Evolutionary conservation across 176 grass and related monocot species (phyloP).

Genomic region (Triticum timopheevii): DNA sequence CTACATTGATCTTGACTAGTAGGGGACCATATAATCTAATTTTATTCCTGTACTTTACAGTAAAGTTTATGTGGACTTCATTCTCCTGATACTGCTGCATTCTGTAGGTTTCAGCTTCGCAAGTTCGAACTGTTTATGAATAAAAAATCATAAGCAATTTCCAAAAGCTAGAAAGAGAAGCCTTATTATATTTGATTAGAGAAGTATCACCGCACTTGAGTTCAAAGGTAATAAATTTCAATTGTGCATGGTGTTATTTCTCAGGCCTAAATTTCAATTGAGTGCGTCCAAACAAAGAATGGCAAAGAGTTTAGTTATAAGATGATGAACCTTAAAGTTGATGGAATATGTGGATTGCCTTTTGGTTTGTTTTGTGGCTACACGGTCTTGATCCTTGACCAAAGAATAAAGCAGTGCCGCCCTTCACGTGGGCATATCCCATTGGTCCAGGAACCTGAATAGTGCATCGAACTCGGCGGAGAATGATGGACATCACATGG

Average conservation of each 20-base stretch:
- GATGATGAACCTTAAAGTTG: constrained; percentile 9
- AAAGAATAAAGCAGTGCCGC: constrained; percentile 31
- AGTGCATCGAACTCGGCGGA: constrained; percentile 8
- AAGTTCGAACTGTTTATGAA: constrained; percentile 20
- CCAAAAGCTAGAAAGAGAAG: not conserved
- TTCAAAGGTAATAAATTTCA: constrained; percentile 10
- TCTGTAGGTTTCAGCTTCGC: constrained; percentile 16
- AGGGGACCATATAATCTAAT: constrained; percentile 28
- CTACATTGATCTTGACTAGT: constrained; percentile 29
- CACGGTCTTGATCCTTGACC: constrained; percentile 27
- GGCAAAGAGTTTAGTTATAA: constrained; percentile 2
- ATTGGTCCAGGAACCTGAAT: constrained; percentile 24
- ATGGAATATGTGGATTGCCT: constrained; percentile 24
- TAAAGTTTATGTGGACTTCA: constrained; percentile 28
- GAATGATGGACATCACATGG: constrained; percentile 39
- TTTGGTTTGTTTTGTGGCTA: not conserved
- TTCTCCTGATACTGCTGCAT: constrained; percentile 19
- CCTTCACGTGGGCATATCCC: constrained; percentile 53
- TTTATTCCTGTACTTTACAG: constrained; percentile 28
- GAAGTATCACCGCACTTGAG: constrained; percentile 3
- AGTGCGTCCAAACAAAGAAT: not conserved
- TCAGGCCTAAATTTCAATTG: not conserved
- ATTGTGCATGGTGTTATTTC: not conserved
- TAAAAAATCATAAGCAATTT: not conserved
- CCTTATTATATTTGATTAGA: constrained; percentile 6